Evolutionary conservation across 1,284 basidiomycete genomes (phyloP), one percentile per base, ranked within the genome.

Genomic region (Malassezia japonica): DNA sequence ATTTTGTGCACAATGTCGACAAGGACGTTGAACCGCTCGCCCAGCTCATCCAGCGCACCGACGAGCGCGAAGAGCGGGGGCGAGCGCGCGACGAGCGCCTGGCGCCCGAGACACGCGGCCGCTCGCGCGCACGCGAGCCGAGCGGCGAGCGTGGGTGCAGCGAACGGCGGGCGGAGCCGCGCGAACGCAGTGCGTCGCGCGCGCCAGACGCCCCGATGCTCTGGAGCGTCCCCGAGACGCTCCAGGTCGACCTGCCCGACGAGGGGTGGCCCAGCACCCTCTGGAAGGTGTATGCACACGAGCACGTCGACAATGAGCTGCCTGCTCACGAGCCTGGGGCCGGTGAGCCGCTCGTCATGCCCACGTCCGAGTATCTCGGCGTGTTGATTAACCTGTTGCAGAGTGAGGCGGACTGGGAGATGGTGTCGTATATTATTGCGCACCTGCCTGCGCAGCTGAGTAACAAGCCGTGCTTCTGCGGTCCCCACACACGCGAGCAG

Each of bases 391-490:
- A 77, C 2, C 79, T 96, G 48, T 75, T 98, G 38, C 79, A 83
- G 51, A 78, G 77, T 32, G 88, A 90, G 67, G 80, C 77, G 40
- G 87, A 86, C 58, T 98, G 94, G 92, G 94, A 98, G 62, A 78
- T 98, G 29, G 78, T 96, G 13, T 89, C 89, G 3, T 98, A 94
- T 67, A 78, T 92, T 4, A 78, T 99, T 2, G 87, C 86, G 67
- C 87, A 92, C 74, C 78, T 99, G 1, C 91, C 94, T 0, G 79
- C 83, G 18, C 91, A 98, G 73, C 79, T 98, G 3, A 79, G 85
- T 46, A 98, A 98, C 79, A 96, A 95, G 74, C 89, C 96, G 68
- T 80, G 95, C 49, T 91, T 95, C 74, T 95, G 91, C 68, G 94
- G 94, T 0, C 86, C 85, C 0, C 82, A 82, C 46, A 83, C 86